Base-by-base conservation (phyloP, 2,329 filamentous ascomycete species). In the Epichloe glyceriae region DNA sequence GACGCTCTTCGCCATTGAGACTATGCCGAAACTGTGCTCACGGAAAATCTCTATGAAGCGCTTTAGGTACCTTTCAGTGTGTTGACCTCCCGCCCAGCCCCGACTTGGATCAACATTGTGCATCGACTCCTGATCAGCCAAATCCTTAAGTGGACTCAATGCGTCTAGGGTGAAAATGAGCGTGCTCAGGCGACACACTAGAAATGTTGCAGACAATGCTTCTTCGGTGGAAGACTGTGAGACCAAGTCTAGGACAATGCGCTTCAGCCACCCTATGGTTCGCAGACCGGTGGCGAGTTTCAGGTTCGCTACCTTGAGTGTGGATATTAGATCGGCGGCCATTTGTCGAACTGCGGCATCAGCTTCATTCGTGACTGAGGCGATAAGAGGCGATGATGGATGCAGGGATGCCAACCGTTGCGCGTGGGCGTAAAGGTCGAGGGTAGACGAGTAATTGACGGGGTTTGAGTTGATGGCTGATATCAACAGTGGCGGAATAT, bases 11-110 rank as follows among this genome's bases (percentile, higher is more conserved):
- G 94, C 96, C 76, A 97, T 88, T 52, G 88, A 95, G 30, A 97
- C 82, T 53, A 97, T 95, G 42, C 85, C 86, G 65, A 98, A 98
- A 63, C 88, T 95, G 67, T 98, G 93, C 67, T 98, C 93, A 49
- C 93, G 85, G 65, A 97, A 97, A 30, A 98, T 89, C 64, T 98
- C 93, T 60, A 98, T 87, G 67, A 95, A 98, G 46, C 90, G 80
- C 67, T 97, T 98, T 42, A 98, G 71, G 61, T 89, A 98, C 48
- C 89, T 79, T 66, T 97, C 93, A 1, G 90, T 96, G 65, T 97
- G 93, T 61, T 95, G 89, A 0, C 91, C 91, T 1, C 80, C 80
- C 2, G 77, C 80, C 78, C 77, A 85, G 8, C 67, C 66, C 20
- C 64, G 62, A 5, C 65, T 61, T 14, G 67, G 62, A 35, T 73